These are phyloP conservation scores for Aspergillus tamarii DNA, from an alignment of 2,329 filamentous ascomycete genomes.

Conservation along the genomic window DNA sequence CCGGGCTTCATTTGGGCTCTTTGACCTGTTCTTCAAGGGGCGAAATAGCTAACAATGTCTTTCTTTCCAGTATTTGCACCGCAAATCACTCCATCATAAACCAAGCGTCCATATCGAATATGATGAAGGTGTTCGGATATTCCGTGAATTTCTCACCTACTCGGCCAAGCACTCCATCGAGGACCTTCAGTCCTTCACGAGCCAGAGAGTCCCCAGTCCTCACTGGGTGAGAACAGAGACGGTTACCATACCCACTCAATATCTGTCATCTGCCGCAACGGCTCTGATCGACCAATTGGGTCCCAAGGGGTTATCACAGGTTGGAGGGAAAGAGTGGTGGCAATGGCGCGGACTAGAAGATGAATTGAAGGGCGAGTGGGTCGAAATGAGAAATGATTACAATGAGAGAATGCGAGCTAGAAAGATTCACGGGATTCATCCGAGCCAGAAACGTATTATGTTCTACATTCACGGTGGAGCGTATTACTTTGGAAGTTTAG, in stretches of 20 bases:
- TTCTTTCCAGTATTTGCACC: constrained; percentile 72
- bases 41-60: constrained; percentile 12
- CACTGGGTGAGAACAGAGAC: constrained; percentile 82
- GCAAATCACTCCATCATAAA: constrained; percentile 72
- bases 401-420: constrained; percentile 66
- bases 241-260: constrained; percentile 65
- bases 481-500: constrained; percentile 93
- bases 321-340: constrained; percentile 88
- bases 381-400: constrained; percentile 89
- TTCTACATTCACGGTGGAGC: constrained; percentile 93
- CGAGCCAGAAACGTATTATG: constrained; percentile 73
- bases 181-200: constrained; percentile 87
- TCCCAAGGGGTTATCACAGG: constrained; percentile 68
- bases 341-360: constrained; percentile 73
- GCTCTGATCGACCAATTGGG: constrained; percentile 76
- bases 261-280: constrained; percentile 67
- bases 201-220: constrained; percentile 87
- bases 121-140: constrained; percentile 85
- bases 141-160: constrained; percentile 82
- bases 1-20: neutral
- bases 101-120: constrained; percentile 92
- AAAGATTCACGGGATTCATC: constrained; percentile 48
- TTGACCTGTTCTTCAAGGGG: constrained; percentile 1
- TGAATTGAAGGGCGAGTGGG: constrained; percentile 83
- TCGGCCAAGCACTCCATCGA: constrained; percentile 90